These are phyloP conservation scores for Umbelopsis sp. DNA, from an alignment of 192 early-diverging fungal species.

Conservation along the genomic window DNA sequence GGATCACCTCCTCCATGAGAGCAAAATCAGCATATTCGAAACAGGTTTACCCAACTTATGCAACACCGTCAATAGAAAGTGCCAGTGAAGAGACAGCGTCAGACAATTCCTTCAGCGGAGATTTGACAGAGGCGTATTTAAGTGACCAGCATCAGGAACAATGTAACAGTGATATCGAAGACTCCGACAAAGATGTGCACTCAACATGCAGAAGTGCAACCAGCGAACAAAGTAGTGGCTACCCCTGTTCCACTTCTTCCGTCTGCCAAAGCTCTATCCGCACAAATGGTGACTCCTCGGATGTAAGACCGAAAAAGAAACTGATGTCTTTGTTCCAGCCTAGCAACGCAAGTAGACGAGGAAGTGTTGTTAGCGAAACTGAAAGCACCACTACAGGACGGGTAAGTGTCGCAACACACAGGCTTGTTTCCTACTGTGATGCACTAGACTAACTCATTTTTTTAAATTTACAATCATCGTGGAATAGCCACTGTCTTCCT, in stretches of 20 bases:
- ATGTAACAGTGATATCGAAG: neutral
- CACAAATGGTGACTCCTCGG: neutral
- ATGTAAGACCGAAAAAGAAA: neutral
- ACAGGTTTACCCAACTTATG: neutral
- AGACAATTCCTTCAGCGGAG: slow-evolving; percentile 11
- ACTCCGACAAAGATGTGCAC: slow-evolving; percentile 3
- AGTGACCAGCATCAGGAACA: slow-evolving; percentile 8
- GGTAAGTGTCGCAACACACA: neutral
- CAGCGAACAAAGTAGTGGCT: neutral
- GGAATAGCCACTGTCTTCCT: too few relatives aligned
- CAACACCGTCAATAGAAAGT: neutral
- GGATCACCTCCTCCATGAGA: neutral
- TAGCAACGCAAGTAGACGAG: neutral
- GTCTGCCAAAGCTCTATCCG: neutral
- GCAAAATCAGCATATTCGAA: neutral
- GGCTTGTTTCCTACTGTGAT: too few relatives aligned
- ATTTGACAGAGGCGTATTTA: slow-evolving; percentile 3
- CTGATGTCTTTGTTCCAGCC: neutral
- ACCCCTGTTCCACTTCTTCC: neutral
- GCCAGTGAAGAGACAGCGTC: slow-evolving; percentile 1
- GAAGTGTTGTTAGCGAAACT: neutral
- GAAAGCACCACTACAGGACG: neutral
- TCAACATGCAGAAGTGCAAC: neutral
- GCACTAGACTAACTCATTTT: too few relatives aligned
- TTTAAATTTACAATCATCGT: too few relatives aligned